phyloP scores from a whole-genome alignment of 164 flowering plant genomes.

The Vitis cinerea region DNA sequence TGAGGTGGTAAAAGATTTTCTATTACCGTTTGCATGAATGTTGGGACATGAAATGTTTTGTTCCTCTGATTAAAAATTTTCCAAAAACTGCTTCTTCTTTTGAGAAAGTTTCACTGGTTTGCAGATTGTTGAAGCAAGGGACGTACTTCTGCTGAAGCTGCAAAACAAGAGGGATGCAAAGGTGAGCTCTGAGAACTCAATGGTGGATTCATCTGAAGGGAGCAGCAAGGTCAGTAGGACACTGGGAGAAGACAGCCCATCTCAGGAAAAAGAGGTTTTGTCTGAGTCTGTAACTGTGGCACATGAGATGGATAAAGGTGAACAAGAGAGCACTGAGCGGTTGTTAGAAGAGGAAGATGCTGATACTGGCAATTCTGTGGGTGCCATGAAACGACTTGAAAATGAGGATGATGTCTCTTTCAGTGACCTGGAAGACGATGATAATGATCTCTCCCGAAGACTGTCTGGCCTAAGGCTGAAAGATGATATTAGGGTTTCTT shows the following conservation, averaged over 20 bases:
- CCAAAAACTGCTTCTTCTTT: background rate
- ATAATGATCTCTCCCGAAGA: slow-evolving; percentile 29
- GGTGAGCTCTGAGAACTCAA: slow-evolving; percentile 8
- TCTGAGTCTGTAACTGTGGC: slow-evolving; percentile 17
- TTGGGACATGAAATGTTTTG: too few relatives aligned
- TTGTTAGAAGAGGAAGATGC: slow-evolving; percentile 34
- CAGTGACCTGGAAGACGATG: slow-evolving; percentile 62
- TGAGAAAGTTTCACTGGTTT: background rate
- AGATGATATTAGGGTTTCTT: slow-evolving; percentile 15
- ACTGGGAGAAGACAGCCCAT: slow-evolving; percentile 16
- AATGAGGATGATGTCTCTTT: slow-evolving; percentile 58
- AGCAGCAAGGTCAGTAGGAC: slow-evolving; percentile 10
- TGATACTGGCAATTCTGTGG: slow-evolving; percentile 17
- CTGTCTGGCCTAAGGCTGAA: slow-evolving; percentile 9
- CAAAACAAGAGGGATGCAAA: slow-evolving; percentile 21
- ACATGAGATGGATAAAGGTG: slow-evolving; percentile 17
- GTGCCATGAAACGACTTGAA: slow-evolving; percentile 20
- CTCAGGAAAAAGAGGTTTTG: slow-evolving; percentile 18
- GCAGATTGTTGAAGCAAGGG: slow-evolving; percentile 55
- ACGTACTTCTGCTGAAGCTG: slow-evolving; percentile 40
- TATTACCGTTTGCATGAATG: too few relatives aligned
- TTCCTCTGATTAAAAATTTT: too few relatives aligned
- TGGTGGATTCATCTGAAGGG: slow-evolving; percentile 11
- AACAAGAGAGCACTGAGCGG: slow-evolving; percentile 17
- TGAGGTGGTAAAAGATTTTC: too few relatives aligned